phyloP scores from a whole-genome alignment of 1,139 yeast species.

The Yamadazyma mexicana region DNA sequence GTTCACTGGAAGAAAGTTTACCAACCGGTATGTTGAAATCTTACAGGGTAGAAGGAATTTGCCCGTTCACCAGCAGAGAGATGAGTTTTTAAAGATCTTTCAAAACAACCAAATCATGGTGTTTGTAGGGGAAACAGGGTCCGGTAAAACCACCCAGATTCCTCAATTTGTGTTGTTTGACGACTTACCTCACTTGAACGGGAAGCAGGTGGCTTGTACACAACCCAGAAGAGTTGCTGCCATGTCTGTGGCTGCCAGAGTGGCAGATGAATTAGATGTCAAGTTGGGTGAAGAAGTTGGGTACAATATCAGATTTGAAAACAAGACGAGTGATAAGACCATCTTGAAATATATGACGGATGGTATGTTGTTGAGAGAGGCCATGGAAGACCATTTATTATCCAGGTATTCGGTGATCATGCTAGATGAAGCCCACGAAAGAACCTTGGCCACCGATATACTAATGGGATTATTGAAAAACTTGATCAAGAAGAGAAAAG shows the following conservation, averaged over 20 bases:
- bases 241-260: constrained; percentile 95
- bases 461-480: constrained; percentile 92
- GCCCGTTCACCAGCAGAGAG: constrained; percentile 93
- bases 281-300: constrained; percentile 90
- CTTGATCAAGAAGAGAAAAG: constrained; percentile 76
- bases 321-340: constrained; percentile 77
- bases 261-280: constrained; percentile 95
- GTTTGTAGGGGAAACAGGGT: constrained; percentile 98
- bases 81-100: constrained; percentile 78
- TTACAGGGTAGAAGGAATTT: constrained; percentile 76
- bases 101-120: constrained; percentile 94
- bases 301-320: constrained; percentile 90
- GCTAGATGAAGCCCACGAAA: constrained; percentile 97
- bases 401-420: constrained; percentile 84
- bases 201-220: constrained; percentile 89
- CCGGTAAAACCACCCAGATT: constrained; percentile 96
- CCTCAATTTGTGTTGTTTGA: constrained; percentile 95
- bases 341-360: constrained; percentile 95
- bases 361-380: constrained; percentile 97
- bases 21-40: constrained; percentile 72
- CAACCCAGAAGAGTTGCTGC: constrained; percentile 99
- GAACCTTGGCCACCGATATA: constrained; percentile 95
- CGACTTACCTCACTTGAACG: constrained; percentile 80
- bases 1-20: constrained; percentile 66
- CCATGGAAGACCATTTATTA: constrained; percentile 92